Conservation (phyloP, 1,284 basidiomycete genomes). For the Sporisorium scitamineum region DNA sequence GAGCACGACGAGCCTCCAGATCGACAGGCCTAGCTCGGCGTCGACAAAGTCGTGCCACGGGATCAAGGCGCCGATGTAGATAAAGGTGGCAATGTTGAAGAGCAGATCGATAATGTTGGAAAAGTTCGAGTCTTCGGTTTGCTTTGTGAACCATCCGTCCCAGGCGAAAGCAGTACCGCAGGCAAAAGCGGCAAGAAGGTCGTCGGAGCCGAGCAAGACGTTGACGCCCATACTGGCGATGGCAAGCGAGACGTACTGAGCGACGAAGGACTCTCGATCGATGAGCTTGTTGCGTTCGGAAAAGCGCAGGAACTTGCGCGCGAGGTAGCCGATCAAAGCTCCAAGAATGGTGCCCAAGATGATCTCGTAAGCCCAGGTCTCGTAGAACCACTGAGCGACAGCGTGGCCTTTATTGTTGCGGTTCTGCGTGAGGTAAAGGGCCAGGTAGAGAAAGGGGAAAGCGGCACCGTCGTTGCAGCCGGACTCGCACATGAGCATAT, state of each 20-base stretch:
- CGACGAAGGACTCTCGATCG: constrained; percentile 93
- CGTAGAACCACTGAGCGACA: constrained; percentile 70
- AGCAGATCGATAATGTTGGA: constrained; percentile 93
- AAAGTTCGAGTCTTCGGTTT: constrained; percentile 87
- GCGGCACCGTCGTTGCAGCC: constrained; percentile 81
- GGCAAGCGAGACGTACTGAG: constrained; percentile 86
- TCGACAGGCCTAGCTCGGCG: constrained; percentile 47
- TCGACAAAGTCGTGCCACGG: constrained; percentile 66
- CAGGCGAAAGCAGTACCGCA: constrained; percentile 97
- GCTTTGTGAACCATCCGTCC: constrained; percentile 91
- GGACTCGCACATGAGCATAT: constrained; percentile 91
- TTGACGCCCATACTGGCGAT: constrained; percentile 79
- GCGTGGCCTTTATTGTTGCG: constrained; percentile 76
- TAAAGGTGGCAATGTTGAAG: constrained; percentile 68
- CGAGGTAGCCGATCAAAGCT: constrained; percentile 80
- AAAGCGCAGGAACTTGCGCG: constrained; percentile 95
- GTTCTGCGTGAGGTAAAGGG: constrained; percentile 85
- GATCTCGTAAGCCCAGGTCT: constrained; percentile 79
- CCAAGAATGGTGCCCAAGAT: constrained; percentile 84
- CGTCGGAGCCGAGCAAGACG: constrained; percentile 67
- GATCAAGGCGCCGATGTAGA: constrained; percentile 69
- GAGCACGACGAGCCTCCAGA: constrained; percentile 66
- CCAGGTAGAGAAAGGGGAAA: constrained; percentile 94
- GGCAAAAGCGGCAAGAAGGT: constrained; percentile 79
- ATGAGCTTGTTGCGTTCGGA: constrained; percentile 89